These are phyloP conservation scores for Ananas comosus DNA, from an alignment of 176 grass and related monocot species.

Conservation along the genomic window DNA sequence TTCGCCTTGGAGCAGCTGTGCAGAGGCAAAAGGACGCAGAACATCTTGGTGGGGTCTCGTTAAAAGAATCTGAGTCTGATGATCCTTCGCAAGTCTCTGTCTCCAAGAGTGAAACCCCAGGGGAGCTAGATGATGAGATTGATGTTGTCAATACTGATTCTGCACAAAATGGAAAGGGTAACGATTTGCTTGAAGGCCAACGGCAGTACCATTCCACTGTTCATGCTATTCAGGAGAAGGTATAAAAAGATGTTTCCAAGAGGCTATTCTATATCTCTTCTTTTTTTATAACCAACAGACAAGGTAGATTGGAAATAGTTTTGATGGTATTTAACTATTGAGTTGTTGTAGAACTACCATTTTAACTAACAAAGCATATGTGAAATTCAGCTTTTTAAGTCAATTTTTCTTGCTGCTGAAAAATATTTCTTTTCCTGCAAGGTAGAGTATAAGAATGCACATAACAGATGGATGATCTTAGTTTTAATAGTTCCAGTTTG, in stretches of 20 bases:
- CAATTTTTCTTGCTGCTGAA: no score
- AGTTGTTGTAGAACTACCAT: no score
- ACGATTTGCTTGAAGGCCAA: conserved; percentile 61
- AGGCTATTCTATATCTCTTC: neutral
- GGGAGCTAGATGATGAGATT: conserved; percentile 37
- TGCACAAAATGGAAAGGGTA: conserved; percentile 23
- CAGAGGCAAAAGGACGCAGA: conserved; percentile 96
- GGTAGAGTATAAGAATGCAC: no score
- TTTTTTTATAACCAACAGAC: neutral
- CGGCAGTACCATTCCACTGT: conserved; percentile 89
- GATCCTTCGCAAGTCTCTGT: conserved; percentile 36
- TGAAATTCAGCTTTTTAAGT: no score
- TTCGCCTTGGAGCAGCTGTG: conserved; percentile 88
- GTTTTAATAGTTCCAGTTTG: no score
- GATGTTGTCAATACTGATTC: conserved; percentile 18
- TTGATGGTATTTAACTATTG: neutral
- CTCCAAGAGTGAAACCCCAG: conserved; percentile 39
- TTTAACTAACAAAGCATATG: no score
- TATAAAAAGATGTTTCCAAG: conserved; percentile 19
- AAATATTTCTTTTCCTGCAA: no score
- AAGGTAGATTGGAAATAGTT: neutral
- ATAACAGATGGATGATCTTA: no score
- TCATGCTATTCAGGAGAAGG: conserved; percentile 98
- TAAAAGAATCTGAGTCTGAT: conserved; percentile 58
- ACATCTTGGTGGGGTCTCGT: conserved; percentile 43